A percentile compares a stretch with the other conserved stretches of the same genome.
phyloP scores from a whole-genome alignment of 148 eudicot genomes.

The Chenopodium suecicum region DNA sequence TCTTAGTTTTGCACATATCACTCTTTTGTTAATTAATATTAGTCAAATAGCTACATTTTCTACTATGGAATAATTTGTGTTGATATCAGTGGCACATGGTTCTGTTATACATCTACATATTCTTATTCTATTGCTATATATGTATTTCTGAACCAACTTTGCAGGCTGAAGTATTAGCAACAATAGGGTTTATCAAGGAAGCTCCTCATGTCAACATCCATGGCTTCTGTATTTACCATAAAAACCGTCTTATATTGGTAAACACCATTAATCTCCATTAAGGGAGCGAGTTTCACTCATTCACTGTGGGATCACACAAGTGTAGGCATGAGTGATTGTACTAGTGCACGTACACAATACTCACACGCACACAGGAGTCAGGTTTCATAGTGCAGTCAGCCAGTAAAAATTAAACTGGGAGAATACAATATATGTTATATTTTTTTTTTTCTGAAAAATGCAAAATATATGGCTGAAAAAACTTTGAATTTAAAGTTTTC shows the following conservation, averaged over 20 bases:
- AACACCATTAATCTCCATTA: background rate
- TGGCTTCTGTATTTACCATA: constrained; percentile 87
- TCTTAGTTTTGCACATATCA: background rate
- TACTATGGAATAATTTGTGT: background rate
- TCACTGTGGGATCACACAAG: background rate
- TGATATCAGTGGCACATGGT: constrained; percentile 1
- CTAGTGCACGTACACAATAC: background rate
- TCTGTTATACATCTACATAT: too few relatives aligned
- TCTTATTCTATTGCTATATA: too few relatives aligned
- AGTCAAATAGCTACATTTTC: background rate
- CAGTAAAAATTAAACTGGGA: background rate
- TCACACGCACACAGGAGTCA: too few relatives aligned
- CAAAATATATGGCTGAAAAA: background rate
- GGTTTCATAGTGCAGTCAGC: background rate
- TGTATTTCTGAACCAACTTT: background rate
- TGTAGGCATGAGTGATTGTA: background rate
- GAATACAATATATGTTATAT: too few relatives aligned
- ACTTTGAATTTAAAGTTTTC: background rate
- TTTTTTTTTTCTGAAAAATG: background rate
- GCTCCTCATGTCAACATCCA: constrained; percentile 73
- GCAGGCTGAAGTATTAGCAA: constrained; percentile 62
- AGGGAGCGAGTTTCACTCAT: background rate
- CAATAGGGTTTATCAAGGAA: constrained; percentile 84
- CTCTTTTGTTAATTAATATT: background rate
- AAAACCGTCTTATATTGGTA: constrained; percentile 81